These are phyloP conservation scores for Arachis monticola DNA, from an alignment of 331 rosid genomes.

Conservation along the genomic window DNA sequence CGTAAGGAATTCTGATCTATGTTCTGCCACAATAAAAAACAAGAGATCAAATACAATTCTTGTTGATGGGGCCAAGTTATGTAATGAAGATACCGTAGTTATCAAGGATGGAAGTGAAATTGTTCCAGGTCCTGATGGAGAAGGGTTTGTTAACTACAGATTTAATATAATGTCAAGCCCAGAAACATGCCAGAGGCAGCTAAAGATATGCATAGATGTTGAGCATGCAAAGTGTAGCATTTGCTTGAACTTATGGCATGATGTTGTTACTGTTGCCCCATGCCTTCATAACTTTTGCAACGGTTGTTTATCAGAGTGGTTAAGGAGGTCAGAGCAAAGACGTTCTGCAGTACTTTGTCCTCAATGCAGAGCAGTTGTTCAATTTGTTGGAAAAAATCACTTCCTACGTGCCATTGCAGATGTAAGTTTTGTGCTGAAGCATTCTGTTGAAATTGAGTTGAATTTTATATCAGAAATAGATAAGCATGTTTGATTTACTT, in stretches of 20 bases:
- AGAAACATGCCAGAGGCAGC: conserved; percentile 52
- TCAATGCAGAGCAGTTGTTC: conserved; percentile 90
- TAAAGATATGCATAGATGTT: conserved; percentile 72
- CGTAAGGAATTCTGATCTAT: conserved; percentile 64
- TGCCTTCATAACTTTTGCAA: conserved; percentile 96
- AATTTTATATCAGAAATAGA: conserved; percentile 17
- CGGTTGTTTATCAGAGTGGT: conserved; percentile 98
- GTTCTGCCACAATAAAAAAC: conserved; percentile 71
- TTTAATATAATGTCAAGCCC: conserved; percentile 61
- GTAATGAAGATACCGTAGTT: conserved; percentile 48
- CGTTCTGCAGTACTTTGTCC: conserved; percentile 86
- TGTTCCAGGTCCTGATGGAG: conserved; percentile 59
- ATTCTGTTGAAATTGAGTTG: conserved; percentile 28
- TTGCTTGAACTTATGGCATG: conserved; percentile 93
- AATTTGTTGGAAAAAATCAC: conserved; percentile 88
- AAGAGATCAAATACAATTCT: conserved; percentile 63
- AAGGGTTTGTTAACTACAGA: conserved; percentile 69
- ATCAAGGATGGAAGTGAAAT: conserved; percentile 80
- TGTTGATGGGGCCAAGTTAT: conserved; percentile 62
- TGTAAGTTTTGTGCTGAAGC: conserved; percentile 49
- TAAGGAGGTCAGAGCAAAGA: conserved; percentile 72
- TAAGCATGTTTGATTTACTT: conserved; percentile 20
- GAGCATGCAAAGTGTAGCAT: conserved; percentile 92
- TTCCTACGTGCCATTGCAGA: conserved; percentile 69
- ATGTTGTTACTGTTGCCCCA: conserved; percentile 89